phyloP scores from a whole-genome alignment of 177 flowering plant genomes.

The Telopea speciosissima region DNA sequence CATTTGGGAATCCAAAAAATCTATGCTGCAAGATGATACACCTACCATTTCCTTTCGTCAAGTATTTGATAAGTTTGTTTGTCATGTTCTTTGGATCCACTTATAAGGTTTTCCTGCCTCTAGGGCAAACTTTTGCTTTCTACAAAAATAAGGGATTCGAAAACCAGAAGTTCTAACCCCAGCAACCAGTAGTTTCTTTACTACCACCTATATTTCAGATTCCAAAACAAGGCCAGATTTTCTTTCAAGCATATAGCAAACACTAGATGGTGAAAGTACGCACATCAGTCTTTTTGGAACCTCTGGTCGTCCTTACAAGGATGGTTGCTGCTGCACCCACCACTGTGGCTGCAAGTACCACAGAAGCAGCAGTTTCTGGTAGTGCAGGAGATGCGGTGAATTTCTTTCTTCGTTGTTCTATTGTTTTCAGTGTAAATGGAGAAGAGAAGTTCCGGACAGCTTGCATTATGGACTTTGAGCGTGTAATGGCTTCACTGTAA shows the following conservation, averaged over 20 bases:
- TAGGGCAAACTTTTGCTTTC: neutral
- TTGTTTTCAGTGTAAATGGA: conserved; percentile 19
- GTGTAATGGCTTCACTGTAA: conserved; percentile 27
- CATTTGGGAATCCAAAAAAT: neutral
- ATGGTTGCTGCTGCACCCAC: conserved; percentile 83
- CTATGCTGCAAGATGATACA: neutral
- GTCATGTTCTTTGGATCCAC: too few relatives aligned
- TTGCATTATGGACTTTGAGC: conserved; percentile 10
- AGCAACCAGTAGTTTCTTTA: neutral
- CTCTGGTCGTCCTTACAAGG: conserved; percentile 47
- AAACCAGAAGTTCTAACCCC: neutral
- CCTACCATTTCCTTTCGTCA: neutral
- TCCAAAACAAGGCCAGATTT: neutral
- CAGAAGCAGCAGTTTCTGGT: conserved; percentile 75
- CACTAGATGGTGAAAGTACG: conserved; percentile 12
- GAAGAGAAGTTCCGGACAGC: conserved; percentile 3
- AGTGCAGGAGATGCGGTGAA: conserved; percentile 34
- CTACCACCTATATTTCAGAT: neutral
- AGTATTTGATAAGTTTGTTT: neutral
- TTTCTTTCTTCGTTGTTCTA: conserved; percentile 22
- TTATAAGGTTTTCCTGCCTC: neutral
- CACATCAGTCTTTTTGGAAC: conserved; percentile 49
- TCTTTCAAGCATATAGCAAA: neutral
- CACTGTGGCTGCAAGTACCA: conserved; percentile 67
- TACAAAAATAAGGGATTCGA: neutral